phyloP scores from a whole-genome alignment of 768 basidiomycete species.

The Termitomyces sp. region DNA sequence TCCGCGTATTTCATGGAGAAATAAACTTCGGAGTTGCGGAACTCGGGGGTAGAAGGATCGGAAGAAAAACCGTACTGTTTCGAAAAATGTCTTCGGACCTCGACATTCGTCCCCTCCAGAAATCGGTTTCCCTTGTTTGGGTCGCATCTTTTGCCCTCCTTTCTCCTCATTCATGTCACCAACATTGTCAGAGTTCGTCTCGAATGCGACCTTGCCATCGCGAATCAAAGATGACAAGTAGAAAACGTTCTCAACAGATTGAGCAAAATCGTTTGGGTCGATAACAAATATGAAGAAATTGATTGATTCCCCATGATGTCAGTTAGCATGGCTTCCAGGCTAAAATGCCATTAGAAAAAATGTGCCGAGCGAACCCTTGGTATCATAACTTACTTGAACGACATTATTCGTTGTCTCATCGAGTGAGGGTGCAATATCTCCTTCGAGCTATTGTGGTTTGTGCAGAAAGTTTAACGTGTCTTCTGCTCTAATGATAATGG shows the following conservation, averaged over 20 bases:
- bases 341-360: constrained; percentile 25
- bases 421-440: constrained; percentile 77
- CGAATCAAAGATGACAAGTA: constrained; percentile 91
- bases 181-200: no score
- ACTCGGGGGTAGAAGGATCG: no score
- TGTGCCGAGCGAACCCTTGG: not conserved
- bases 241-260: constrained; percentile 96
- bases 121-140: no score
- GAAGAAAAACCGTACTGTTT: no score
- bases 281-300: constrained; percentile 88
- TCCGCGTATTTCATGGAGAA: no score
- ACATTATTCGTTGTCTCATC: constrained; percentile 93
- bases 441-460: constrained; percentile 80
- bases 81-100: no score
- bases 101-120: no score
- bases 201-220: constrained; percentile 76
- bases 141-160: no score
- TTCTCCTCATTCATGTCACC: no score
- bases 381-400: constrained; percentile 45
- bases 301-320: constrained; percentile 43
- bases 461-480: constrained; percentile 66
- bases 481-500: constrained; percentile 87
- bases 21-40: no score
- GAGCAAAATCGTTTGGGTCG: constrained; percentile 87
- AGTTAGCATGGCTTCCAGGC: constrained; percentile 62